Percentiles rank a stretch among this genome's conserved stretches.
These are phyloP conservation scores for Apiotrichum gracile DNA, from an alignment of 1,284 basidiomycete genomes.

Conservation along the genomic window DNA sequence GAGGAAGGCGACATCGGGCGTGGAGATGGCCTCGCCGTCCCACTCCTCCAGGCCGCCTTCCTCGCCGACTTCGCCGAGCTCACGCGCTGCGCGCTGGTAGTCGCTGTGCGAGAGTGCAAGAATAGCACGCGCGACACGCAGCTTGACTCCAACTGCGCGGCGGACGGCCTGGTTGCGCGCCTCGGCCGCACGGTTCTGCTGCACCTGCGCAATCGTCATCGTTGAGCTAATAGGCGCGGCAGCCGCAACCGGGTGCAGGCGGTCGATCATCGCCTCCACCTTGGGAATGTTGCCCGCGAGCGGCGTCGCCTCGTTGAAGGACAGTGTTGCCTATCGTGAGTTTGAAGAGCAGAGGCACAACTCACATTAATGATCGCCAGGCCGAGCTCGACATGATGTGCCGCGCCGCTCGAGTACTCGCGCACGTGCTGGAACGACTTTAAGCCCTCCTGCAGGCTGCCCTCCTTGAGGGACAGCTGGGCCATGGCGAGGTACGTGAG, in stretches of 20 bases:
- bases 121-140: slow-evolving; percentile 31
- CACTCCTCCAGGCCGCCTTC: slow-evolving; percentile 38
- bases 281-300: slow-evolving; percentile 37
- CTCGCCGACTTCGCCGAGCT: slow-evolving; percentile 29
- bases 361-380: slow-evolving; percentile 26
- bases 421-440: slow-evolving; percentile 27
- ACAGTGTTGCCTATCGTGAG: slow-evolving; percentile 22
- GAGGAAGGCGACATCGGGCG: slow-evolving; percentile 31
- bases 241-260: slow-evolving; percentile 25
- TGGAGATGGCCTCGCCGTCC: slow-evolving; percentile 37
- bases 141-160: slow-evolving; percentile 22
- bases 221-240: slow-evolving; percentile 11
- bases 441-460: slow-evolving; percentile 22
- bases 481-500: slow-evolving; percentile 40
- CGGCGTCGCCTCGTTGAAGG: slow-evolving; percentile 28
- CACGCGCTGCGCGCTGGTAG: slow-evolving; percentile 25
- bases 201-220: slow-evolving; percentile 33
- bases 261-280: slow-evolving; percentile 34
- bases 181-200: slow-evolving; percentile 26
- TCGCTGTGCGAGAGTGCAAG: slow-evolving; percentile 21
- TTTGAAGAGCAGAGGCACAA: slow-evolving; percentile 3
- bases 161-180: slow-evolving; percentile 18
- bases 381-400: slow-evolving; percentile 37
- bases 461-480: slow-evolving; percentile 30
- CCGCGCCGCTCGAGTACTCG: slow-evolving; percentile 32